Percentiles rank a stretch among this genome's conserved stretches.
Conservation (phyloP, 345 rosid genomes). For the Limnanthes douglasii region DNA sequence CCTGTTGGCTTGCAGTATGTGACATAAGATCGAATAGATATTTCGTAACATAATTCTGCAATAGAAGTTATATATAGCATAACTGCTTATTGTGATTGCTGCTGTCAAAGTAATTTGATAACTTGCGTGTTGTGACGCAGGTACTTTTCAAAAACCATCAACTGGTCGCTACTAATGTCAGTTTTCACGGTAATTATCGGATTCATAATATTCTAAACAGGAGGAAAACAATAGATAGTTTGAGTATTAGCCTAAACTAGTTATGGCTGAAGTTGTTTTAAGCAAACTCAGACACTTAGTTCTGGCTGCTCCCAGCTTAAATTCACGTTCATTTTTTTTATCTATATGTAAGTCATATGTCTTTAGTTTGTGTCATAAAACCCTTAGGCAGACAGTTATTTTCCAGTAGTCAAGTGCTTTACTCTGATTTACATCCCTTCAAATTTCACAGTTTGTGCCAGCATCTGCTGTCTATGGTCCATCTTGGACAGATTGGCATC, state of each 20-base stretch:
- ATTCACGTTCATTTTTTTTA: not conserved
- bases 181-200: constrained; percentile 48
- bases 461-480: constrained; percentile 61
- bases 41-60: constrained; percentile 6
- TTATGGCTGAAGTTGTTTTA: too few species aligned
- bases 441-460: constrained; percentile 47
- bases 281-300: too few species aligned
- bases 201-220: not conserved
- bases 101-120: too few species aligned
- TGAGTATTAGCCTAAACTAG: too few species aligned
- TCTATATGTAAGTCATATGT: not conserved
- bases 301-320: constrained; percentile 4
- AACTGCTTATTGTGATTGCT: too few species aligned
- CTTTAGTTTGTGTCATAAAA: constrained; percentile 4
- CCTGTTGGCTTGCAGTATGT: constrained; percentile 70
- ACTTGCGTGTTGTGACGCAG: constrained; percentile 20
- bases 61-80: constrained; percentile 8
- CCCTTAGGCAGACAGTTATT: constrained; percentile 7
- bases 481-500: constrained; percentile 64
- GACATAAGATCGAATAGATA: constrained; percentile 1
- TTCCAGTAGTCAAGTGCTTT: too few species aligned
- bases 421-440: too few species aligned
- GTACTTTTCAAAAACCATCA: constrained; percentile 36
- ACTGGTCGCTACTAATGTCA: constrained; percentile 79
- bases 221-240: too few species aligned